A percentile compares a stretch with the other conserved stretches of the same genome.
Evolutionary conservation across 495 filamentous ascomycete genomes (phyloP).

Genomic region (Hyphodiscus hymeniophilus): DNA sequence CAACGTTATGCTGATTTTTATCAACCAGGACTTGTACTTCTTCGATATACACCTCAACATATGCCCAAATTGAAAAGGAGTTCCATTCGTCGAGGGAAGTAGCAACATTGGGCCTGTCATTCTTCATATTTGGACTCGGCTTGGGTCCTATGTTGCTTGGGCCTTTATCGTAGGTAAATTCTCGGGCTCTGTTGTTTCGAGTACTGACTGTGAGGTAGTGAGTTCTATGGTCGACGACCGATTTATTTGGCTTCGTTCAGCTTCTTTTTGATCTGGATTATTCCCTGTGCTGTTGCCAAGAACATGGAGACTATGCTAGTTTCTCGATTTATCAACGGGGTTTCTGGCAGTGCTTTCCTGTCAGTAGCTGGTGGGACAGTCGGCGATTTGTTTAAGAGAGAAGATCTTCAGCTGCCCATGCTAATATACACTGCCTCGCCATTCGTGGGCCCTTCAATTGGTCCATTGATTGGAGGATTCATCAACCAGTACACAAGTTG

Average conservation of each 20-base stretch:
- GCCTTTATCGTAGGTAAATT: constrained; percentile 40
- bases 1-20: not conserved
- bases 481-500: constrained; percentile 70
- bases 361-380: constrained; percentile 87
- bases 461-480: constrained; percentile 50
- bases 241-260: constrained; percentile 76
- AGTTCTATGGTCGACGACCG: constrained; percentile 84
- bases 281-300: constrained; percentile 78
- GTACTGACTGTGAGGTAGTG: constrained; percentile 30
- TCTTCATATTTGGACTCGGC: constrained; percentile 70
- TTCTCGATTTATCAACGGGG: constrained; percentile 74
- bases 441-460: constrained; percentile 62
- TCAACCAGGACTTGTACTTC: constrained; percentile 70
- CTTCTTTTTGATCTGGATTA: constrained; percentile 75
- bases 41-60: constrained; percentile 83
- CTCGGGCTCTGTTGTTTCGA: not conserved
- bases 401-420: constrained; percentile 57
- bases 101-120: constrained; percentile 71
- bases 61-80: constrained; percentile 70
- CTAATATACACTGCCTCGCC: constrained; percentile 63
- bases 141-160: constrained; percentile 65
- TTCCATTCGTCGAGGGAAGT: constrained; percentile 62
- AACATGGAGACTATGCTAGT: constrained; percentile 81
- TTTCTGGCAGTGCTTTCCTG: constrained; percentile 82
- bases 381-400: constrained; percentile 74